Conservation (phyloP, 257 asterid genomes). For the Solanum chiquidenum region DNA sequence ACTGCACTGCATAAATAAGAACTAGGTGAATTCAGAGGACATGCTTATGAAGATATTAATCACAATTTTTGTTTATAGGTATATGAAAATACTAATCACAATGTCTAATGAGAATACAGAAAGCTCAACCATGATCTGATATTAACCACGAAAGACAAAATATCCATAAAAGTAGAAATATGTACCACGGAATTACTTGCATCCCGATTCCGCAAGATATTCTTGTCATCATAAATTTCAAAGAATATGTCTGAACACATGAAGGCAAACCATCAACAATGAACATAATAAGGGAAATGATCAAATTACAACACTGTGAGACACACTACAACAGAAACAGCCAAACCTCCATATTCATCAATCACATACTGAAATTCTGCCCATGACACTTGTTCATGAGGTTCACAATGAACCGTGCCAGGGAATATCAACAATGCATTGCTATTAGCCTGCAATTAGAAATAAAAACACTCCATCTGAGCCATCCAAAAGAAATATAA, state of each 20-base stretch:
- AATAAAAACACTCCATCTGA: neutral
- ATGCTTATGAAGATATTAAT: neutral
- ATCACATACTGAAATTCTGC: constrained; percentile 54
- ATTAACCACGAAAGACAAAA: neutral
- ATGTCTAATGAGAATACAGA: neutral
- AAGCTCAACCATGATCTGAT: neutral
- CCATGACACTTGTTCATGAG: constrained; percentile 70
- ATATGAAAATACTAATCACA: neutral
- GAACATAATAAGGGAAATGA: neutral
- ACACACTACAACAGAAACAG: neutral
- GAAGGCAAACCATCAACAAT: constrained; percentile 7
- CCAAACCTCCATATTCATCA: constrained; percentile 70
- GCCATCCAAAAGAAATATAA: neutral
- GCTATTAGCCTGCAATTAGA: constrained; percentile 35
- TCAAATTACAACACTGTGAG: neutral
- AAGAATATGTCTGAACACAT: constrained; percentile 47
- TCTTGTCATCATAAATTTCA: constrained; percentile 50
- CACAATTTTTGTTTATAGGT: neutral
- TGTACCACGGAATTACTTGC: constrained; percentile 76
- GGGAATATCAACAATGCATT: constrained; percentile 56
- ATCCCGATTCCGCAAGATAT: constrained; percentile 60
- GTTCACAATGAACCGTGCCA: constrained; percentile 53
- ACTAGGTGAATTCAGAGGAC: neutral
- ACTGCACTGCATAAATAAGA: neutral
- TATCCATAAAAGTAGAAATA: constrained; percentile 10